Evolutionary conservation across 768 basidiomycete genomes (phyloP).

Genomic region (Amanita phalloides): DNA sequence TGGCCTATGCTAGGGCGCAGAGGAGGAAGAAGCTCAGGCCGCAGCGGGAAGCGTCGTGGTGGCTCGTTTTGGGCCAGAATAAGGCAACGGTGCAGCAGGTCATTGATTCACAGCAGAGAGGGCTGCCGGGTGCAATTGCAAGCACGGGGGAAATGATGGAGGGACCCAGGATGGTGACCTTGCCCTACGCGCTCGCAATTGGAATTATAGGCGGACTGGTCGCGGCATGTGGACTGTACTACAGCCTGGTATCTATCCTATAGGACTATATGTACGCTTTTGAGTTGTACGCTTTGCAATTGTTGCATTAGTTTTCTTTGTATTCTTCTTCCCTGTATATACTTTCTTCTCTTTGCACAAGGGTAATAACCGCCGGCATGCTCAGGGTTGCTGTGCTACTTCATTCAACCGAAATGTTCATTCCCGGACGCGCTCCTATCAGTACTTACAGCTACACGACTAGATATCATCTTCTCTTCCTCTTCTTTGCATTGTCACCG

Average conservation of each 20-base stretch:
- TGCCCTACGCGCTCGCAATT: constrained; percentile 9
- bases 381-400: too few relatives aligned
- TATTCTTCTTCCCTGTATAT: background rate
- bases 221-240: constrained; percentile 7
- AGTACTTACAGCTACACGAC: background rate
- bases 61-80: constrained; percentile 21
- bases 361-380: background rate
- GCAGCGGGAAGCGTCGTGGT: constrained; percentile 17
- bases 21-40: constrained; percentile 1
- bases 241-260: background rate
- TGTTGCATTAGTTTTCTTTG: background rate
- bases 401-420: too few relatives aligned
- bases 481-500: background rate
- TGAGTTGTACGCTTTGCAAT: background rate
- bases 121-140: constrained; percentile 13
- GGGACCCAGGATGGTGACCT: constrained; percentile 9
- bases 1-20: constrained; percentile 4
- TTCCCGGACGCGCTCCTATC: too few relatives aligned
- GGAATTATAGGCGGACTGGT: constrained; percentile 10
- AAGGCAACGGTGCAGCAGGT: constrained; percentile 16
- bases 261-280: constrained; percentile 2
- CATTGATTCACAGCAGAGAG: constrained; percentile 13
- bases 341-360: background rate
- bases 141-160: constrained; percentile 5
- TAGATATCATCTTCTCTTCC: constrained; percentile 1